Evolutionary conservation across 1,284 basidiomycete species (phyloP), one percentile per base, ranked within the genome.

Genomic region (Exobasidium cylindrosporum): DNA sequence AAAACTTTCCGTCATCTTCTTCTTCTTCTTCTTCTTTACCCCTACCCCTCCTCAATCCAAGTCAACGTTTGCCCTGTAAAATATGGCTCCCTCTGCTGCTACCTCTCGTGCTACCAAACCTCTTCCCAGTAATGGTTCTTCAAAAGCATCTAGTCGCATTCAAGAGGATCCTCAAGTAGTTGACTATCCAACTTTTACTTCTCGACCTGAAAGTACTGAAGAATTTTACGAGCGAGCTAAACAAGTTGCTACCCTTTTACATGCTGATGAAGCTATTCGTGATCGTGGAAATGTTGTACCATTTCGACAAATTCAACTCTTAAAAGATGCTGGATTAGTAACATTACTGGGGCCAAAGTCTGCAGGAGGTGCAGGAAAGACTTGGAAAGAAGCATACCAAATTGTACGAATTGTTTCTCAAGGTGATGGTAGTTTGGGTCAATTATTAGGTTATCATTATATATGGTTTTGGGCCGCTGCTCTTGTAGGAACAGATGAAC

Each of bases 251-350:
- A 64, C 68, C 23, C 68, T 78, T 2, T 67, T 78, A 26, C 72
- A 70, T 61, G 53, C 64, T 28, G 77, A 77, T 58, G 77, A 76
- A 54, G 71, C 74, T 17, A 67, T 71, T 60, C 67, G 77, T 14
- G 77, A 79, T 62, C 69, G 72, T 3, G 67, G 70, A 44, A 79
- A 79, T 46, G 74, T 76, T n/a, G 72, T 79, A 1, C 77, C 77
- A 11, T 71, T 73, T 61, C 65, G 73, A 14, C 76, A 79, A 54
- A 71, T 79, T 3, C 76, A 79, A 63, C 70, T 79, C 14, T 67
- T 79, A 44, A 79, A 79, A 53, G 77, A 79, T 50, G 62, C 73
- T 7, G 76, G 74, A 28, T 70, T 79, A 13, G 73, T 74, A 28
- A 76, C 74, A 43, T 66, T 77, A 26, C 69, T 79, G 21, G 77